These are phyloP conservation scores for Sporothrix humicola DNA, from an alignment of 2,329 filamentous ascomycete genomes.

Conservation along the genomic window DNA sequence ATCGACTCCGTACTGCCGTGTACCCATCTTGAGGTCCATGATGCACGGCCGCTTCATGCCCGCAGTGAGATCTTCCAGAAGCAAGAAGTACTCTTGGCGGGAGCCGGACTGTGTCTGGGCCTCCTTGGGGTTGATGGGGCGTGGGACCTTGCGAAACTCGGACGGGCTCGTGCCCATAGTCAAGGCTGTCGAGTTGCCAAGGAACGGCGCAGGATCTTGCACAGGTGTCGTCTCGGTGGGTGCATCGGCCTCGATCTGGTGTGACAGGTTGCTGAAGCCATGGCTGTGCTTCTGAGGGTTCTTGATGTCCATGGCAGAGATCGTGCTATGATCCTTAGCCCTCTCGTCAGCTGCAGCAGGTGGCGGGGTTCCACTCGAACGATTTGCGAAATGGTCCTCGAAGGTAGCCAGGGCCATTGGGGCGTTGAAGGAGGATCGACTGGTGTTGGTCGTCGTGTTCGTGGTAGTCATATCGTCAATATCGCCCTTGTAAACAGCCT, in stretches of 20 bases:
- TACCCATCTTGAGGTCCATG: constrained; percentile 98
- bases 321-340: constrained; percentile 35
- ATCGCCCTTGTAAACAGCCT: constrained; percentile 77
- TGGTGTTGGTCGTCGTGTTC: constrained; percentile 35
- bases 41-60: constrained; percentile 97
- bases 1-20: constrained; percentile 92
- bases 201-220: not conserved
- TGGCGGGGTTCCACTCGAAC: not conserved
- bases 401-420: constrained; percentile 5
- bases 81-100: constrained; percentile 87
- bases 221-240: constrained; percentile 30
- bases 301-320: constrained; percentile 34
- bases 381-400: constrained; percentile 18
- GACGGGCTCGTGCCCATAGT: constrained; percentile 46
- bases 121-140: constrained; percentile 77
- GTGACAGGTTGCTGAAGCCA: not conserved
- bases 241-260: not conserved
- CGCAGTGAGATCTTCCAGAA: constrained; percentile 92
- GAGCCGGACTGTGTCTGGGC: constrained; percentile 67
- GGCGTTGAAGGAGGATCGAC: constrained; percentile 34
- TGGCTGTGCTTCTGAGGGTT: constrained; percentile 29
- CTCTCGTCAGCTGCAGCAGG: not conserved
- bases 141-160: constrained; percentile 54
- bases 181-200: constrained; percentile 40
- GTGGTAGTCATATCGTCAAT: constrained; percentile 51